These are phyloP conservation scores for Aspergillus uvarum DNA, from an alignment of 2,329 filamentous ascomycete species.

Conservation along the genomic window DNA sequence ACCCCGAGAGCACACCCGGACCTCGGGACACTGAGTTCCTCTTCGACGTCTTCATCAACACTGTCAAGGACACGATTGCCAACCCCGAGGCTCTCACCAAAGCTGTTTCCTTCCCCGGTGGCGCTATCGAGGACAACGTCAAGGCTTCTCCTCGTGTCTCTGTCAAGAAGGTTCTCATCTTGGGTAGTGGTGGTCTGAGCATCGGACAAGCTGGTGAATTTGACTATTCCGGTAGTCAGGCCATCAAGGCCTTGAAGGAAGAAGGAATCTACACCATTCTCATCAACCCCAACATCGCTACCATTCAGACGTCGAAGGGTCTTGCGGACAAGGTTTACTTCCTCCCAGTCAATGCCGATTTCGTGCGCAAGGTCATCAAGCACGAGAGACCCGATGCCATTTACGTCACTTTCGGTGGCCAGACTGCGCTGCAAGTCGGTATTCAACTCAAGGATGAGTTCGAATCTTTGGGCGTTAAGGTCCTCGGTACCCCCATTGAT, in stretches of 20 bases:
- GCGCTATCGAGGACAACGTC: conserved; percentile 75
- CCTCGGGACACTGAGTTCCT: conserved; percentile 94
- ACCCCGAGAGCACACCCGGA: conserved; percentile 94
- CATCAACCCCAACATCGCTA: conserved; percentile 99
- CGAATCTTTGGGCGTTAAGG: conserved; percentile 84
- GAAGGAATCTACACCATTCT: conserved; percentile 97
- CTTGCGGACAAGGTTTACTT: conserved; percentile 99
- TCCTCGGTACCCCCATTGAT: conserved; percentile 93
- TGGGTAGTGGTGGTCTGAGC: conserved; percentile 91
- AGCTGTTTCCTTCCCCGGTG: conserved; percentile 84
- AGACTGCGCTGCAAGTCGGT: conserved; percentile 94
- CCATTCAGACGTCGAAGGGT: conserved; percentile 97
- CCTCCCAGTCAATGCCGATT: conserved; percentile 92
- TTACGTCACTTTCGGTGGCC: conserved; percentile 95
- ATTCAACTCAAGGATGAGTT: conserved; percentile 98
- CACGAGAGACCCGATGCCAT: conserved; percentile 95
- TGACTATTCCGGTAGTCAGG: conserved; percentile 96
- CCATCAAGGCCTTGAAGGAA: conserved; percentile 96
- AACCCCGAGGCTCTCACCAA: conserved; percentile 66
- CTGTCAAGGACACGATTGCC: conserved; percentile 70
- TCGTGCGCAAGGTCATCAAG: conserved; percentile 95
- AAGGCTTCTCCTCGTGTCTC: conserved; percentile 72
- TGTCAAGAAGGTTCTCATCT: conserved; percentile 91
- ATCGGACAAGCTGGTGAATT: conserved; percentile 99
- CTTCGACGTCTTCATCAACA: conserved; percentile 93